Evolutionary conservation across 106 monocot species (phyloP).

Genomic region (Allium fistulosum): DNA sequence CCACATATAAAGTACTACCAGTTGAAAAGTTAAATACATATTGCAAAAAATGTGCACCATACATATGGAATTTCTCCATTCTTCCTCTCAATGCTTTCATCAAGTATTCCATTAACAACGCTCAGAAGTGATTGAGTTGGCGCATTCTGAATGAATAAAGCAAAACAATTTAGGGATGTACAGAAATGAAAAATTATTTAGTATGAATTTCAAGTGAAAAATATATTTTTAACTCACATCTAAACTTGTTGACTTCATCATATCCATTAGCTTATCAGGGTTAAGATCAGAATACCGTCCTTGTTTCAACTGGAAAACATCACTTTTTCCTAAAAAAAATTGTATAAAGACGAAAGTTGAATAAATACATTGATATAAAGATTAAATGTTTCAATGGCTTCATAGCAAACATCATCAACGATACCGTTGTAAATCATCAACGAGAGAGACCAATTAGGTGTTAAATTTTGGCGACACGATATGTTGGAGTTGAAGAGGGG

Average conservation of each 20-base stretch:
- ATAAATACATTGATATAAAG: too few species aligned
- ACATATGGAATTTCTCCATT: constrained; percentile 96
- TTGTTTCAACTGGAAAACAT: constrained; percentile 67
- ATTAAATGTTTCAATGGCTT: too few species aligned
- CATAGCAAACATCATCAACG: too few species aligned
- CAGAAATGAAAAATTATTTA: background rate
- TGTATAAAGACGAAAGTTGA: too few species aligned
- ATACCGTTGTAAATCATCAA: too few species aligned
- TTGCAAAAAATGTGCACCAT: constrained; percentile 18
- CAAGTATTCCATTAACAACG: constrained; percentile 71
- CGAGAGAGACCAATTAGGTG: too few species aligned
- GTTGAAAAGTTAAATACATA: background rate
- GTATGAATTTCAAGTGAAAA: background rate
- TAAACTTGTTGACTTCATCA: constrained; percentile 79
- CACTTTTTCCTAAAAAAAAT: constrained; percentile 2
- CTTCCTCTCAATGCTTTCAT: constrained; percentile 80
- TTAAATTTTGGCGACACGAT: too few species aligned
- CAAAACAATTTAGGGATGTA: background rate
- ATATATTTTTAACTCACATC: constrained; percentile 41
- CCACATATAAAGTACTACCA: background rate
- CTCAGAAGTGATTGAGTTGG: constrained; percentile 76
- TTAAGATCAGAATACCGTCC: constrained; percentile 71
- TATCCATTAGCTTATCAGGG: constrained; percentile 66
- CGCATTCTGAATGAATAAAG: constrained; percentile 53
- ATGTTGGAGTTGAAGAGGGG: too few species aligned